phyloP scores from a whole-genome alignment of 2,329 filamentous ascomycete species.

The Trichoderma brevicompactum region DNA sequence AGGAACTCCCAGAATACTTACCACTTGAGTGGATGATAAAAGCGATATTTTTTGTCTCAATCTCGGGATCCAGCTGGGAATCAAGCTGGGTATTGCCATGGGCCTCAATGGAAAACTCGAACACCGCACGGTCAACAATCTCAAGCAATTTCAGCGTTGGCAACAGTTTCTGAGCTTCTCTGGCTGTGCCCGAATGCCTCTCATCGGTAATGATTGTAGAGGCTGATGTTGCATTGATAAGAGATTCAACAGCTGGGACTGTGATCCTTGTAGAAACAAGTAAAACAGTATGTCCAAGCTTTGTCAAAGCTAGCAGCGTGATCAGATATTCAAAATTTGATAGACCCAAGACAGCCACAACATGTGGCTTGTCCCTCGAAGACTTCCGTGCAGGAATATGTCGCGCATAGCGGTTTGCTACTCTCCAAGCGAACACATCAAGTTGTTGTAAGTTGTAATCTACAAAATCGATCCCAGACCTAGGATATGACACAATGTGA shows the following conservation, averaged over 20 bases:
- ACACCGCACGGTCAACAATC: constrained; percentile 7
- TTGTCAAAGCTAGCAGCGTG: constrained; percentile 11
- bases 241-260: constrained; percentile 10
- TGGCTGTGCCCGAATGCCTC: neutral
- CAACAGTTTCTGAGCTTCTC: neutral
- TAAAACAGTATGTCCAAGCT: constrained; percentile 15
- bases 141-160: neutral
- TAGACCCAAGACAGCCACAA: constrained; percentile 4
- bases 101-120: constrained; percentile 15
- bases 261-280: constrained; percentile 20
- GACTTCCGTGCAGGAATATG: neutral
- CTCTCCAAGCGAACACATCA: constrained; percentile 20
- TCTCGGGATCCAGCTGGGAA: constrained; percentile 9
- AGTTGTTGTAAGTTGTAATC: constrained; percentile 12
- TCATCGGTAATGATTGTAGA: constrained; percentile 10
- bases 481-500: constrained; percentile 18
- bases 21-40: constrained; percentile 21
- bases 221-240: constrained; percentile 13
- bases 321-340: constrained; percentile 24
- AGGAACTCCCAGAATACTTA: neutral
- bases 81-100: constrained; percentile 16
- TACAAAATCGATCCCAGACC: constrained; percentile 3
- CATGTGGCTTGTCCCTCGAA: constrained; percentile 11
- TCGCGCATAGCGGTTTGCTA: constrained; percentile 1
- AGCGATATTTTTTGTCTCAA: constrained; percentile 13